Evolutionary conservation across 352 stramenopile species (phyloP).

Genomic region (Pythium scleroteichum): DNA sequence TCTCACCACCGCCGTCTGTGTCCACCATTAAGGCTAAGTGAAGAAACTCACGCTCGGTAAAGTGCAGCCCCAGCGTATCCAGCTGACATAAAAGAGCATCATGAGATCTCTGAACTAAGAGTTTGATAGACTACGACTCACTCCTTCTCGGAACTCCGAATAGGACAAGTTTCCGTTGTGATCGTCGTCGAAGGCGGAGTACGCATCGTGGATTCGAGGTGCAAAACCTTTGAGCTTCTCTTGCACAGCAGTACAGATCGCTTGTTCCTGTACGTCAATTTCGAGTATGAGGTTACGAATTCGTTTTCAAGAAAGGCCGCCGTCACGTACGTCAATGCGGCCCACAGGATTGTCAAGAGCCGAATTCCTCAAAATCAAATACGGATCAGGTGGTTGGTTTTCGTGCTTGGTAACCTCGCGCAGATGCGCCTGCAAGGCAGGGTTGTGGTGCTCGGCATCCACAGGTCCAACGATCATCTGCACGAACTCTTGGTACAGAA

Average conservation of each 20-base stretch:
- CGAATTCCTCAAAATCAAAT: conserved; percentile 39
- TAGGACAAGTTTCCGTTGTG: conserved; percentile 58
- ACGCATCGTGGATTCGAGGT: conserved; percentile 47
- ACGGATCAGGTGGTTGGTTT: conserved; percentile 26
- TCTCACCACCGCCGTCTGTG: conserved; percentile 50
- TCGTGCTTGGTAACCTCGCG: conserved; percentile 5
- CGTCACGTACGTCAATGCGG: conserved; percentile 24
- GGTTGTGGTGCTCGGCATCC: conserved; percentile 20
- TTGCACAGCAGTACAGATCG: conserved; percentile 38
- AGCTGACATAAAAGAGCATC: conserved; percentile 34
- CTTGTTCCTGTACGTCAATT: conserved; percentile 31
- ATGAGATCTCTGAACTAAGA: background rate
- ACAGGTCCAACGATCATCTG: conserved; percentile 40
- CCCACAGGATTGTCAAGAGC: conserved; percentile 12
- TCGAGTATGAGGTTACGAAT: too few species aligned
- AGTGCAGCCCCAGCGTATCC: conserved; percentile 45
- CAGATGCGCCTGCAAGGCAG: conserved; percentile 22
- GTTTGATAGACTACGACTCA: conserved; percentile 16
- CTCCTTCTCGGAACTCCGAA: conserved; percentile 45
- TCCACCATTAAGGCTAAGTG: conserved; percentile 41
- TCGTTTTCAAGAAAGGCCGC: background rate
- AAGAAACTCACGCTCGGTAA: conserved; percentile 52
- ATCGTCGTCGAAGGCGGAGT: conserved; percentile 54
- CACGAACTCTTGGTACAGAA: conserved; percentile 55
- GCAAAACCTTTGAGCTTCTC: conserved; percentile 45